phyloP scores from a whole-genome alignment of 768 basidiomycete species.

The Boletales sp. region DNA sequence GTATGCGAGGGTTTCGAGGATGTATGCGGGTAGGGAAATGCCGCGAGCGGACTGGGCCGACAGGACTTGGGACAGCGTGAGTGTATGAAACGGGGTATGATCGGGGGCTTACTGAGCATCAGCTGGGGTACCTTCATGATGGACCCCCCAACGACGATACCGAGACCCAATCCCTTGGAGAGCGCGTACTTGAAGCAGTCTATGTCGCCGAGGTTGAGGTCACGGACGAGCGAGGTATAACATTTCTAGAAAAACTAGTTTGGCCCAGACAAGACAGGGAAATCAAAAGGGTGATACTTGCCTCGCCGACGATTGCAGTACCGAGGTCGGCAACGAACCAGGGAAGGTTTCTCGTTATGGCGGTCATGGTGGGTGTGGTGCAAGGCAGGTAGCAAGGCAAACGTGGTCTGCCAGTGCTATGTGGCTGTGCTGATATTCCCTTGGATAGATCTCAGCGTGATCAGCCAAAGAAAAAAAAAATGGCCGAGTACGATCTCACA shows the following conservation, averaged over 20 bases:
- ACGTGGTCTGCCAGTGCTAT: constrained; percentile 1
- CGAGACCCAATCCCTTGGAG: constrained; percentile 90
- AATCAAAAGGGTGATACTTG: constrained; percentile 25
- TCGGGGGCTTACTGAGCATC: constrained; percentile 58
- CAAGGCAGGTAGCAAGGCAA: not conserved
- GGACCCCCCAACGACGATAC: constrained; percentile 86
- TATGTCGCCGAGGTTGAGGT: constrained; percentile 72
- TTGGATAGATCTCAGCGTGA: not conserved
- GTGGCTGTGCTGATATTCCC: constrained; percentile 25
- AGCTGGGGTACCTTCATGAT: constrained; percentile 97
- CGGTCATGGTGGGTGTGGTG: constrained; percentile 50
- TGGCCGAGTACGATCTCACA: constrained; percentile 91
- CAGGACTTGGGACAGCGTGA: constrained; percentile 46
- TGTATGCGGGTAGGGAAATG: constrained; percentile 79
- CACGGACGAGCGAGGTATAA: constrained; percentile 83
- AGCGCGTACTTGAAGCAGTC: constrained; percentile 88
- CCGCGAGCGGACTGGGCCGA: constrained; percentile 77
- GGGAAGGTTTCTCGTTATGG: constrained; percentile 81
- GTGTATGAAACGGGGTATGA: not conserved
- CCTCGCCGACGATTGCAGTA: constrained; percentile 77
- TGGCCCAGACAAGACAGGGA: not conserved
- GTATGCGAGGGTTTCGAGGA: constrained; percentile 88
- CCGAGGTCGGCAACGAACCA: constrained; percentile 81
- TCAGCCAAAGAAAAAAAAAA: constrained; percentile 33
- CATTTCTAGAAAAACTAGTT: constrained; percentile 60